Evolutionary conservation across 352 stramenopile genomes (phyloP).

Genomic region (Globisporangium cystogenes): DNA sequence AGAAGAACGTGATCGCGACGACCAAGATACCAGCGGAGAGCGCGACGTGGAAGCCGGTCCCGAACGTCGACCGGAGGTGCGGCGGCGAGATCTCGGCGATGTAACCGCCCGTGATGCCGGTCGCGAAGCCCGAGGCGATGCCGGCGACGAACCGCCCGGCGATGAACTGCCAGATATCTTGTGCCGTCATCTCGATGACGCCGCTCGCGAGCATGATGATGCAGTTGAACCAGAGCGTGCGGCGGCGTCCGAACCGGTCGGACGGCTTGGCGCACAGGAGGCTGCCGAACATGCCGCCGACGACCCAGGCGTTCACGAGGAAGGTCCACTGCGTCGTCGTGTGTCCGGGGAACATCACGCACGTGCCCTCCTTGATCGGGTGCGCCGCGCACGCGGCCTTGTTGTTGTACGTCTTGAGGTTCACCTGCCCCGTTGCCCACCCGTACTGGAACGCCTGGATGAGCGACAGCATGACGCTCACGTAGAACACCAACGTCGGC

Average conservation of each 20-base stretch:
- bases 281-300: conserved; percentile 37
- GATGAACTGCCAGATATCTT: conserved; percentile 23
- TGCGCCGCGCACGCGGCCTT: conserved; percentile 19
- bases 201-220: conserved; percentile 28
- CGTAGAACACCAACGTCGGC: conserved; percentile 10
- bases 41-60: conserved; percentile 33
- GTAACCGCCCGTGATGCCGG: conserved; percentile 19
- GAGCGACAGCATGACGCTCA: conserved; percentile 22
- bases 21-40: conserved; percentile 39
- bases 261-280: conserved; percentile 19
- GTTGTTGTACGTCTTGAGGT: conserved; percentile 33
- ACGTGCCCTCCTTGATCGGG: conserved; percentile 20
- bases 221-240: conserved; percentile 20
- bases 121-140: conserved; percentile 31
- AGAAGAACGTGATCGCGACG: conserved; percentile 46
- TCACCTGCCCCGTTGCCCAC: conserved; percentile 57
- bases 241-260: conserved; percentile 28
- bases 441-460: conserved; percentile 42
- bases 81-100: conserved; percentile 45
- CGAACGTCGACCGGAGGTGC: conserved; percentile 24
- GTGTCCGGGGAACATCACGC: conserved; percentile 31
- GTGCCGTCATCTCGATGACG: conserved; percentile 18
- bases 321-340: conserved; percentile 27
- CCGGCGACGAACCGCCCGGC: conserved; percentile 29
- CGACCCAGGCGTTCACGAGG: conserved; percentile 28